Conservation (phyloP, 129 eudicot species). For the Dittrichia graveolens region DNA sequence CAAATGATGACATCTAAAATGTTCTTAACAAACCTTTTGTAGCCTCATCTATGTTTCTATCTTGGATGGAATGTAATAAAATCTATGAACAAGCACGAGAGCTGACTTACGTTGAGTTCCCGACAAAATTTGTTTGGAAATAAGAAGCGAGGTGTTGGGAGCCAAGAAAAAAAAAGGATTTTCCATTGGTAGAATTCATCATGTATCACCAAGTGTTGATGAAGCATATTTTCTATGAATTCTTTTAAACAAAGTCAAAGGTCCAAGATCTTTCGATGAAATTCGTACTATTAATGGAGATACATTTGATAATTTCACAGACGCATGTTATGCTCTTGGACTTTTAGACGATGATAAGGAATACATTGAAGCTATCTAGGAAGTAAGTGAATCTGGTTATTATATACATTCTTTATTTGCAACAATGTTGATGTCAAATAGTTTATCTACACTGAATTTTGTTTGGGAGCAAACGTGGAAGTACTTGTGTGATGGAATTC, state of each 20-base stretch:
- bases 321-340: constrained; percentile 5
- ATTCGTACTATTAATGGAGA: constrained; percentile 4
- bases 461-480: too few relatives aligned
- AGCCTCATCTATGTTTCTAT: not conserved
- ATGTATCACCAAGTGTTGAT: not conserved
- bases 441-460: too few relatives aligned
- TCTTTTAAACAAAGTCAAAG: constrained; percentile 12
- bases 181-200: constrained; percentile 3
- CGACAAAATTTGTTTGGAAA: constrained; percentile 1
- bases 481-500: too few relatives aligned
- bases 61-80: not conserved
- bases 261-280: not conserved
- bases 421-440: too few relatives aligned
- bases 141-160: not conserved
- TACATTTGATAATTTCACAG: not conserved
- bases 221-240: constrained; percentile 6
- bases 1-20: not conserved
- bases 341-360: too few relatives aligned
- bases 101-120: not conserved
- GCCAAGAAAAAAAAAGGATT: not conserved
- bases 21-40: not conserved
- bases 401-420: not conserved
- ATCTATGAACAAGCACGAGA: not conserved
- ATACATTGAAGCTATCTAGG: too few relatives aligned
- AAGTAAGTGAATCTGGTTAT: too few relatives aligned